Percentiles rank a stretch among this genome's conserved stretches.
These are phyloP conservation scores for Cladosporium sp. DNA, from an alignment of 2,329 filamentous ascomycete genomes.

Conservation along the genomic window DNA sequence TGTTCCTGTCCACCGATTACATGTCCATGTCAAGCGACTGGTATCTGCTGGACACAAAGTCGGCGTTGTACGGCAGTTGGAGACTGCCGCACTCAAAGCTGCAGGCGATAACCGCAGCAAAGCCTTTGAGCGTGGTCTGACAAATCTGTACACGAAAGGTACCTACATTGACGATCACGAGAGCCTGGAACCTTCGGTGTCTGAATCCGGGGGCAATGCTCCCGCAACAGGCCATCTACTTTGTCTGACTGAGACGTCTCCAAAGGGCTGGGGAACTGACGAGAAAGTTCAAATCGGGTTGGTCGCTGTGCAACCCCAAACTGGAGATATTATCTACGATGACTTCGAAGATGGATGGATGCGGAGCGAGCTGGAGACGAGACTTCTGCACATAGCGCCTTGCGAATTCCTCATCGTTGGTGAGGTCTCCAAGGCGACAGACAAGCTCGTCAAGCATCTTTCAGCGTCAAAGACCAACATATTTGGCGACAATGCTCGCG, in stretches of 20 bases:
- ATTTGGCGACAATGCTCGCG: conserved; percentile 81
- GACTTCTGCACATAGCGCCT: conserved; percentile 89
- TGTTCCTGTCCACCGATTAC: conserved; percentile 83
- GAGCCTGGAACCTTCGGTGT: conserved; percentile 59
- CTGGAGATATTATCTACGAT: conserved; percentile 93
- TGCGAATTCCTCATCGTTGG: conserved; percentile 94
- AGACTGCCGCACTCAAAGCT: conserved; percentile 93
- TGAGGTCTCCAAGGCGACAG: conserved; percentile 79
- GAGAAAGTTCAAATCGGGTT: conserved; percentile 91
- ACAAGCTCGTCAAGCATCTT: conserved; percentile 85
- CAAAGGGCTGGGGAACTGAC: conserved; percentile 76
- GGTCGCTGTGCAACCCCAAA: conserved; percentile 89
- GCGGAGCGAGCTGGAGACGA: conserved; percentile 90
- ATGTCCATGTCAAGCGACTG: conserved; percentile 89
- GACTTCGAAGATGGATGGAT: conserved; percentile 97
- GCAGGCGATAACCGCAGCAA: conserved; percentile 90
- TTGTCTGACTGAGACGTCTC: conserved; percentile 79
- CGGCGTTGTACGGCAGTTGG: conserved; percentile 86
- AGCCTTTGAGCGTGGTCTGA: conserved; percentile 86
- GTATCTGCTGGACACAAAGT: conserved; percentile 93
- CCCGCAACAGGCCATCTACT: conserved; percentile 77
- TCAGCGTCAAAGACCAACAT: conserved; percentile 84
- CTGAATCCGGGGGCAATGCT: conserved; percentile 48
- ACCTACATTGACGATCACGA: conserved; percentile 95
- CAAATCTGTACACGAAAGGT: conserved; percentile 95